phyloP scores from a whole-genome alignment of 208 protist genomes.

The Phytomonas sp. region DNA sequence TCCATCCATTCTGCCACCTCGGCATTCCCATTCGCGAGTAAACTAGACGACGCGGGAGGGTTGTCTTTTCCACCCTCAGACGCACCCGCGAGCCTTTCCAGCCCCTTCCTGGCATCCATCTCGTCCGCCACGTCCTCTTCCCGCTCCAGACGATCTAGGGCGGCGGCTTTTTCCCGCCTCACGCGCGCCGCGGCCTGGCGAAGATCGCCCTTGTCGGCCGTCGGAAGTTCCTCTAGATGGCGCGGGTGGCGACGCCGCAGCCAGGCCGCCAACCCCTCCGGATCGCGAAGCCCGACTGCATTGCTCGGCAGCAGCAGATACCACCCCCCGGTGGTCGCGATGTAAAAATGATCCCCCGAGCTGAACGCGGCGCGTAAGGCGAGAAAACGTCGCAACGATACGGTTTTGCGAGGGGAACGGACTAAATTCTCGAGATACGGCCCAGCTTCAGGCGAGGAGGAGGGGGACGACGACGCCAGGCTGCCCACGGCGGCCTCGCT shows the following conservation, averaged over 20 bases:
- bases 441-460: background rate
- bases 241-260: conserved; percentile 32
- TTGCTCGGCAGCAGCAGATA: conserved; percentile 51
- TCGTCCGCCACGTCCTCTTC: conserved; percentile 5
- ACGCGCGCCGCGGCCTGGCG: conserved; percentile 16
- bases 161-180: conserved; percentile 11
- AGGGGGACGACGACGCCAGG: conserved; percentile 13
- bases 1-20: background rate
- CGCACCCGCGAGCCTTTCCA: background rate
- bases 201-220: conserved; percentile 12
- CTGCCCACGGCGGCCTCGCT: background rate
- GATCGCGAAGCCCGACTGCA: conserved; percentile 28
- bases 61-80: too few species aligned
- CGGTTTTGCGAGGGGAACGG: conserved; percentile 24
- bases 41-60: too few species aligned
- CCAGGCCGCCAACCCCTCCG: conserved; percentile 37
- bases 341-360: conserved; percentile 34
- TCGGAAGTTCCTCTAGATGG: conserved; percentile 13
- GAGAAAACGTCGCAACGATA: conserved; percentile 66
- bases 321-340: conserved; percentile 46
- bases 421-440: conserved; percentile 57
- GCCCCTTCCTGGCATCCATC: conserved; percentile 6
- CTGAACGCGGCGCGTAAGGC: conserved; percentile 65
- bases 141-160: background rate
- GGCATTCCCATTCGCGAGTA: background rate